phyloP scores from a whole-genome alignment of 371 early-diverging fungal genomes.

The Mortierella sp. region DNA sequence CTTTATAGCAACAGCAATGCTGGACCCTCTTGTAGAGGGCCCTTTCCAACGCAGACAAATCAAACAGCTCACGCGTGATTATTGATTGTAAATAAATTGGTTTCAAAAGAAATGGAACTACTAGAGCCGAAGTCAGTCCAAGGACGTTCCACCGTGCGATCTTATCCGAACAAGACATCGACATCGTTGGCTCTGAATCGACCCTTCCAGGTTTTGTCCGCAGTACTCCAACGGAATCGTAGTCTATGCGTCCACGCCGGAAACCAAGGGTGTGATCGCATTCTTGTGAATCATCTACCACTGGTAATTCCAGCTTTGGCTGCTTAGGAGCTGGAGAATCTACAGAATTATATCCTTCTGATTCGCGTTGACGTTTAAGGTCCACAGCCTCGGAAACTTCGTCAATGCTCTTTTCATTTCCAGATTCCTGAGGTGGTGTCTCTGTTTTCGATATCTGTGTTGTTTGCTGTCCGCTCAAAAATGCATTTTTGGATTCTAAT shows the following conservation, averaged over 20 bases:
- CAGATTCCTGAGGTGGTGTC: background rate
- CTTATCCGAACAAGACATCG: slow-evolving; percentile 94
- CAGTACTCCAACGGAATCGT: slow-evolving; percentile 67
- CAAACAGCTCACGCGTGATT: slow-evolving; percentile 76
- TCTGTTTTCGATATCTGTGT: background rate
- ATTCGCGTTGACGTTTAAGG: slow-evolving; percentile 16
- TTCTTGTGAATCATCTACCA: background rate
- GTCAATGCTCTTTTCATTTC: background rate
- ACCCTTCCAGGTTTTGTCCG: slow-evolving; percentile 87
- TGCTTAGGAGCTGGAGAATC: slow-evolving; percentile 1
- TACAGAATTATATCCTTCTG: background rate
- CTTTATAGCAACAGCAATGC: slow-evolving; percentile 20
- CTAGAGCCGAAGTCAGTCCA: slow-evolving; percentile 79
- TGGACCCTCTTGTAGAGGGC: slow-evolving; percentile 71
- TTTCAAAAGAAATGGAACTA: slow-evolving; percentile 72
- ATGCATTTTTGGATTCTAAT: slow-evolving; percentile 57
- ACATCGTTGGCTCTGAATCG: slow-evolving; percentile 82
- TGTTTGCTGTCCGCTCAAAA: slow-evolving; percentile 16
- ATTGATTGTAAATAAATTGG: slow-evolving; percentile 82
- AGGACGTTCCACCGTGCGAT: slow-evolving; percentile 87
- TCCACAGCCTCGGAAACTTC: background rate
- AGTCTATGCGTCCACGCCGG: slow-evolving; percentile 71
- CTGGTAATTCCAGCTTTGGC: background rate
- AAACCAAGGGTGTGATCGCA: slow-evolving; percentile 30
- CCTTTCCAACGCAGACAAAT: slow-evolving; percentile 66